Conservation (phyloP, 495 filamentous ascomycete species). For the Sordaria brevicollis region DNA sequence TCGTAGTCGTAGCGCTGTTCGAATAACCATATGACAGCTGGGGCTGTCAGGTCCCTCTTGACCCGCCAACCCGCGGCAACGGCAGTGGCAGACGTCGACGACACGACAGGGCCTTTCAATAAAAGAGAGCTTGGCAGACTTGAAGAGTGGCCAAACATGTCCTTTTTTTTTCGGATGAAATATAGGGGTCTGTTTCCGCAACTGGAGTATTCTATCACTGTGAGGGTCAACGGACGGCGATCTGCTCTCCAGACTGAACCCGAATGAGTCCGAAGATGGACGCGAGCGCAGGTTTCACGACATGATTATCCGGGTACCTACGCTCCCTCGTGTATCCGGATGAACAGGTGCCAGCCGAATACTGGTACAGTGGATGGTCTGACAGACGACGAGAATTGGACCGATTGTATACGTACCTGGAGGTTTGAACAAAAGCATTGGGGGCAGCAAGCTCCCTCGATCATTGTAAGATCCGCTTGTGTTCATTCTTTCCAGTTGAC, state of each 20-base stretch:
- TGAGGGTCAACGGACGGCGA: neutral
- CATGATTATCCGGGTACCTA: neutral
- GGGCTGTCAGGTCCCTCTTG: neutral
- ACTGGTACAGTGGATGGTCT: neutral
- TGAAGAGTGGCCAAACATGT: neutral
- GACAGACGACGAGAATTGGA: neutral
- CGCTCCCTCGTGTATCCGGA: neutral
- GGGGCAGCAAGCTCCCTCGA: neutral
- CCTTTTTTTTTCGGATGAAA: too few relatives aligned
- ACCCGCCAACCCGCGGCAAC: neutral
- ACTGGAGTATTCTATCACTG: neutral
- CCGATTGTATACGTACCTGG: neutral
- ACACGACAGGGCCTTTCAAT: neutral
- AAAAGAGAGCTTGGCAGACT: neutral
- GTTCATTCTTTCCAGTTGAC: neutral
- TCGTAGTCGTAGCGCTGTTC: slow-evolving; percentile 2
- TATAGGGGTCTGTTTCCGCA: neutral
- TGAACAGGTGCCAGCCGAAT: neutral
- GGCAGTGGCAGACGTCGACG: neutral
- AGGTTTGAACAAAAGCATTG: neutral
- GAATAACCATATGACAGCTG: slow-evolving; percentile 1
- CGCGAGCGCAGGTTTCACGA: neutral
- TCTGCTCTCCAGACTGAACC: neutral
- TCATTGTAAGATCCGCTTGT: neutral
- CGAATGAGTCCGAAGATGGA: neutral